A percentile compares a stretch with the other conserved stretches of the same genome.
These are phyloP conservation scores for Artemisia tridentata DNA, from an alignment of 129 eudicot genomes.

Conservation along the genomic window DNA sequence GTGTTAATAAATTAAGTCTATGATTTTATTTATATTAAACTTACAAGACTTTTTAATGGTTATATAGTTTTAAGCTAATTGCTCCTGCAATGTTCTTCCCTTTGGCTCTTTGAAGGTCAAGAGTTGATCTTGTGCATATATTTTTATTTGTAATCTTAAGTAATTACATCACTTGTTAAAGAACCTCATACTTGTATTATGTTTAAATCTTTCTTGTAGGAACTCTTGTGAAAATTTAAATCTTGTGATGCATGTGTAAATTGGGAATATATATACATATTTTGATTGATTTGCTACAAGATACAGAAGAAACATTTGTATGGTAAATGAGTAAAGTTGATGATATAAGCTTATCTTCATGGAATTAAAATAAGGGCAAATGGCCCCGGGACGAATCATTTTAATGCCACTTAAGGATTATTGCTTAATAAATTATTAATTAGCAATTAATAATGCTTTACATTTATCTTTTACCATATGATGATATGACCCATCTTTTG, in stretches of 20 bases:
- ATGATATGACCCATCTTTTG: slow-evolving; percentile 13
- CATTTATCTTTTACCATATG: slow-evolving; percentile 19
- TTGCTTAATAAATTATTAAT: slow-evolving; percentile 14
- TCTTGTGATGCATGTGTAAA: slow-evolving; percentile 6
- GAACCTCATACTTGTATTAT: no score
- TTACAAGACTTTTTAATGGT: no score
- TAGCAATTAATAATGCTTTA: slow-evolving; percentile 27
- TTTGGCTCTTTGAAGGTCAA: no score
- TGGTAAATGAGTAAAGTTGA: slow-evolving; percentile 6
- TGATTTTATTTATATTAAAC: neutral
- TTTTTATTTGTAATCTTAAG: no score
- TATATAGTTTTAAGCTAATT: no score
- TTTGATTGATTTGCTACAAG: neutral
- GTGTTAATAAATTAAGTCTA: neutral
- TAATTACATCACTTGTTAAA: no score
- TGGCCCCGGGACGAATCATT: neutral
- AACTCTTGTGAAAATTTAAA: slow-evolving; percentile 11
- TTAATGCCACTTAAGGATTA: slow-evolving; percentile 2
- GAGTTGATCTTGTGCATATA: no score
- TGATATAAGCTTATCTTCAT: neutral
- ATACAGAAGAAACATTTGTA: neutral
- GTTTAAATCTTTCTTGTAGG: slow-evolving; percentile 1
- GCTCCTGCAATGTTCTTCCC: no score
- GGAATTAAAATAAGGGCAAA: neutral
- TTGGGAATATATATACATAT: neutral